Percentiles rank a stretch among this genome's conserved stretches.
phyloP scores from a whole-genome alignment of 306 rosid genomes.

The Ormosia semicastrata region DNA sequence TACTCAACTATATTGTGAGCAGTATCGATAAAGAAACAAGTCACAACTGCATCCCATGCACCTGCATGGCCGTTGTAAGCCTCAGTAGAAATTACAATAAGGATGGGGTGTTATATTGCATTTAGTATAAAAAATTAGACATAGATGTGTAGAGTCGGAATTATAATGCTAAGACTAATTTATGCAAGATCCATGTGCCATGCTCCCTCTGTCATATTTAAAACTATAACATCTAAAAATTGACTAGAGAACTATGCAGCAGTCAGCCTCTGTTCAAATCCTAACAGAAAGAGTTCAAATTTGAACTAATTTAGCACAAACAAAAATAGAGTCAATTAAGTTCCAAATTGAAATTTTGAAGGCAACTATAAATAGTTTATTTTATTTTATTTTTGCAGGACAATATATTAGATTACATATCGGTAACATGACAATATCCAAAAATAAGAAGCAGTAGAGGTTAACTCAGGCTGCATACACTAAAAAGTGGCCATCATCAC shows the following conservation, averaged over 20 bases:
- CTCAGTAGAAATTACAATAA: constrained; percentile 28
- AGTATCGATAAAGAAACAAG: constrained; percentile 94
- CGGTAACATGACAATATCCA: not conserved
- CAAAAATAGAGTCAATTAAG: not conserved
- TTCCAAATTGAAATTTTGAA: constrained; percentile 1
- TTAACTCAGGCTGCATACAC: not conserved
- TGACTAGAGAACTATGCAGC: not conserved
- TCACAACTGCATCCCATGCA: constrained; percentile 95
- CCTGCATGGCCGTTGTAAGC: constrained; percentile 53
- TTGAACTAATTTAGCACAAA: not conserved
- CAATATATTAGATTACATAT: not conserved
- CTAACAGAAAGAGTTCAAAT: not conserved
- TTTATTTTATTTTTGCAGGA: not conserved
- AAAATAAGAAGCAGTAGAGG: not conserved
- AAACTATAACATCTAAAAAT: not conserved
- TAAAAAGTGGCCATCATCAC: not conserved
- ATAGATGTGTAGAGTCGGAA: not conserved
- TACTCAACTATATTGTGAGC: constrained; percentile 92
- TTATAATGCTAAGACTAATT: not conserved
- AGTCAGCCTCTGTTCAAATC: not conserved
- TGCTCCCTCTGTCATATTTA: not conserved
- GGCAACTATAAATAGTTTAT: not conserved
- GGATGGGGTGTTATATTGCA: not conserved
- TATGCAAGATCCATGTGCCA: not conserved
- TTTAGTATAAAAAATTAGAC: constrained; percentile 8